phyloP scores from a whole-genome alignment of 306 rosid species.

The Luffa acutangula region DNA sequence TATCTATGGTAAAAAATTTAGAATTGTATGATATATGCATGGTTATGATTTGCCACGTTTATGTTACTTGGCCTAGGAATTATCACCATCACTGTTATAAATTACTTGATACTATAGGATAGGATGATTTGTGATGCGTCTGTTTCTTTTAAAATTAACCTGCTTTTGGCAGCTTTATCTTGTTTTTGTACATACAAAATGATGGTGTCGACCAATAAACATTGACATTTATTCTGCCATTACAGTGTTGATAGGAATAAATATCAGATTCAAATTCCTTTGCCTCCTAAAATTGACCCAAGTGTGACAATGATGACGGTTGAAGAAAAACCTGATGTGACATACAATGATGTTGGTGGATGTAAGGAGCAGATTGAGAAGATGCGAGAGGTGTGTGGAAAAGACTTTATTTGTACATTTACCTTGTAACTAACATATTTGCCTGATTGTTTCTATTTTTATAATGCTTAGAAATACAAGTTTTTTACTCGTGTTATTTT shows the following conservation, averaged over 20 bases:
- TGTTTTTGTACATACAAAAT: neutral
- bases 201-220: neutral
- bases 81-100: neutral
- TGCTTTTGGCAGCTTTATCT: neutral
- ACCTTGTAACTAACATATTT: neutral
- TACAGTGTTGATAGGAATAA: slow-evolving; percentile 94
- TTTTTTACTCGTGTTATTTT: slow-evolving; percentile 6
- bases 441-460: neutral
- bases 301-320: slow-evolving; percentile 99
- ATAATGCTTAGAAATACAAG: neutral
- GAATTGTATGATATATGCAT: neutral
- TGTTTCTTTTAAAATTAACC: neutral
- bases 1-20: neutral
- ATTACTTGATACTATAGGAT: neutral
- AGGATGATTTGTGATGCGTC: neutral
- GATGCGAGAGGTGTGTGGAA: slow-evolving; percentile 75
- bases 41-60: neutral
- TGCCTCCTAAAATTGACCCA: slow-evolving; percentile 98
- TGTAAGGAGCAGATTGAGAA: slow-evolving; percentile 94
- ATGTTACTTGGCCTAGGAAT: neutral
- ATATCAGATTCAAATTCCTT: slow-evolving; percentile 96
- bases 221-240: slow-evolving; percentile 17
- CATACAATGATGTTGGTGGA: slow-evolving; percentile 98
- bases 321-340: slow-evolving; percentile 98
- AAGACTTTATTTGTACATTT: neutral